phyloP scores from a whole-genome alignment of 768 basidiomycete genomes.

The Clavulina sp. region DNA sequence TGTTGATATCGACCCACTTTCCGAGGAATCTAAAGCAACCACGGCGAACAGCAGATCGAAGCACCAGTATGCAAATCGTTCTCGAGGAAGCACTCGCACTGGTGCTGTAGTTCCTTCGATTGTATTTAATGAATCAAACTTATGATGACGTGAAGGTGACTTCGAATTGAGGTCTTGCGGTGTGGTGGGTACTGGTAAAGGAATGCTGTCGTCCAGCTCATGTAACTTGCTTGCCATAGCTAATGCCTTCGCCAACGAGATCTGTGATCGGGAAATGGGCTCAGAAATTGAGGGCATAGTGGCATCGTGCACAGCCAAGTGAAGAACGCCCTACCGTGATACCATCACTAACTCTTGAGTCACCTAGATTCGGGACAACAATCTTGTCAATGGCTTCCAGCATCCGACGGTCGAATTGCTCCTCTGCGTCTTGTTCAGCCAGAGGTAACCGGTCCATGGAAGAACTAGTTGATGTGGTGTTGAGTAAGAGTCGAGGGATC shows the following conservation, averaged over 20 bases:
- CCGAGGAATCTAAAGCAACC: slow-evolving; percentile 31
- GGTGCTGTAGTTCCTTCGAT: slow-evolving; percentile 49
- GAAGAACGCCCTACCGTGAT: slow-evolving; percentile 27
- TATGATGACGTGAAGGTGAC: too few species aligned
- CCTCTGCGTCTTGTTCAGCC: slow-evolving; percentile 55
- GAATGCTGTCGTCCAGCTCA: slow-evolving; percentile 17
- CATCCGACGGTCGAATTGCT: slow-evolving; percentile 72
- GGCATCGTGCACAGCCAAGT: too few species aligned
- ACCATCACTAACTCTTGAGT: slow-evolving; percentile 48
- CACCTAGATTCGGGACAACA: slow-evolving; percentile 59
- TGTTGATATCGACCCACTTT: neutral
- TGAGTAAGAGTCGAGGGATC: slow-evolving; percentile 4
- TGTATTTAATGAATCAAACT: too few species aligned
- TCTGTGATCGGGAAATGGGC: neutral
- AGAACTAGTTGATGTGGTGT: slow-evolving; percentile 26
- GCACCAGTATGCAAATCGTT: slow-evolving; percentile 86
- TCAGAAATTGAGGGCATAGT: neutral
- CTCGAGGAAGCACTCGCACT: slow-evolving; percentile 43
- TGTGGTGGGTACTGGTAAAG: too few species aligned
- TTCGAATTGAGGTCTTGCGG: too few species aligned
- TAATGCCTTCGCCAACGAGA: slow-evolving; percentile 48
- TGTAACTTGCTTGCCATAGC: slow-evolving; percentile 55
- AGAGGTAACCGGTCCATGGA: slow-evolving; percentile 37
- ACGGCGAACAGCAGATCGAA: slow-evolving; percentile 72
- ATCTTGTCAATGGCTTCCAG: slow-evolving; percentile 64